Base-by-base conservation (phyloP, 176 grass and related monocot genomes). In the Dendrocalamus sinicus region DNA sequence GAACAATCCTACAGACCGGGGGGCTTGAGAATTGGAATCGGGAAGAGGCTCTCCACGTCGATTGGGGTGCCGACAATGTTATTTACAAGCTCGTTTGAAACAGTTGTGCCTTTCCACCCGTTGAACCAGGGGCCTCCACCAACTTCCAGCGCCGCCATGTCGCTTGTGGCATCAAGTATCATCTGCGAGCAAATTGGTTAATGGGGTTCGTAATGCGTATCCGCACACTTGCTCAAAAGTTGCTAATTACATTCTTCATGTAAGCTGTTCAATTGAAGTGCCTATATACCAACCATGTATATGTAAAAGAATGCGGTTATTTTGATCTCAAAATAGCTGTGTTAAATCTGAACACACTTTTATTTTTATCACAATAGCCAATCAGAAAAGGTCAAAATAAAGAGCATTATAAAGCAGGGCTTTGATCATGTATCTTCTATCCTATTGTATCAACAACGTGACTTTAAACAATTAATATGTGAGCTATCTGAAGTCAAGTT, bases 61-160 rank as follows among this genome's bases (percentile, higher is more conserved):
- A 98, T 22, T 23, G 68, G 93, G 53, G 91, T 81, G 19, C 62
- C 58, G 5, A 98, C 83, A 19, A 90, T 79, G 65, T 63, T 77
- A 23, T 77, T 95, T 48, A 98, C 58, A 82, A 88, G 9, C 55
- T 92, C 91, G 0, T 85, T 88, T 3, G 78, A 70, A 50, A 40
- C 76, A 26, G 95, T 89, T 22, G 80, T 81, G 82, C 89, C 95
- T 75, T 93, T 93, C 95, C 95, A 95, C 0, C 80, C 83, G 4
- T 92, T 89, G 75, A 98, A 95, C 95, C 95, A 98, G 53, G 95
- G 95, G 26, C 95, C 96, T 6, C 96, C 96, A 22, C 96, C 96
- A 2, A 98, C 88, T 82, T 98, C 93, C 67, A 98, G 24, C 9
- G 93, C 96, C 0, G 93, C 96, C 96, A 95, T 95, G 84, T 95